These are phyloP conservation scores for Xylogone sp. DNA, from an alignment of 2,329 filamentous ascomycete genomes.

Conservation along the genomic window DNA sequence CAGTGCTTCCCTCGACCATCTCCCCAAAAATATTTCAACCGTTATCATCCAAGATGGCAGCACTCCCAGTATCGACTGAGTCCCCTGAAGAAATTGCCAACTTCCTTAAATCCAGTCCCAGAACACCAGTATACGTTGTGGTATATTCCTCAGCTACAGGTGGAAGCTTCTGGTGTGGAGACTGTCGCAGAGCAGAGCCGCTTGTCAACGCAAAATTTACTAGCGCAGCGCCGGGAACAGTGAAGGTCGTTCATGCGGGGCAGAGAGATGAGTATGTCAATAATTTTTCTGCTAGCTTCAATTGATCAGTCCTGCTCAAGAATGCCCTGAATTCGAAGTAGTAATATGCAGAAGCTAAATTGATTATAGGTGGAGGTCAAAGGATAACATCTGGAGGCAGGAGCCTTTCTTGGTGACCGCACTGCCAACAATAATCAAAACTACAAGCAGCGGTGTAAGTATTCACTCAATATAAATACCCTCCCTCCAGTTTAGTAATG, in stretches of 20 bases:
- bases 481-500: background rate
- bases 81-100: slow-evolving; percentile 13
- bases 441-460: slow-evolving; percentile 19
- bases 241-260: slow-evolving; percentile 19
- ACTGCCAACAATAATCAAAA: slow-evolving; percentile 23
- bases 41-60: background rate
- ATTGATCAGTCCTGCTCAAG: too few relatives aligned
- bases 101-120: slow-evolving; percentile 7
- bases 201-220: slow-evolving; percentile 20
- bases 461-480: background rate
- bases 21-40: background rate
- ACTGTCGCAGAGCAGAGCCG: slow-evolving; percentile 22
- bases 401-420: slow-evolving; percentile 19
- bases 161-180: slow-evolving; percentile 23
- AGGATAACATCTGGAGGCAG: slow-evolving; percentile 20
- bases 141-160: slow-evolving; percentile 21
- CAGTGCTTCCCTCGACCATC: background rate
- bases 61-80: background rate
- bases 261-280: slow-evolving; percentile 15
- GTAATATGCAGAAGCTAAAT: background rate
- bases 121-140: slow-evolving; percentile 17
- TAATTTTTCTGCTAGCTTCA: background rate
- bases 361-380: slow-evolving; percentile 17
- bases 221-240: slow-evolving; percentile 6
- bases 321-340: background rate